Base-by-base conservation (phyloP, 306 rosid species). In the Cyamopsis tetragonoloba region DNA sequence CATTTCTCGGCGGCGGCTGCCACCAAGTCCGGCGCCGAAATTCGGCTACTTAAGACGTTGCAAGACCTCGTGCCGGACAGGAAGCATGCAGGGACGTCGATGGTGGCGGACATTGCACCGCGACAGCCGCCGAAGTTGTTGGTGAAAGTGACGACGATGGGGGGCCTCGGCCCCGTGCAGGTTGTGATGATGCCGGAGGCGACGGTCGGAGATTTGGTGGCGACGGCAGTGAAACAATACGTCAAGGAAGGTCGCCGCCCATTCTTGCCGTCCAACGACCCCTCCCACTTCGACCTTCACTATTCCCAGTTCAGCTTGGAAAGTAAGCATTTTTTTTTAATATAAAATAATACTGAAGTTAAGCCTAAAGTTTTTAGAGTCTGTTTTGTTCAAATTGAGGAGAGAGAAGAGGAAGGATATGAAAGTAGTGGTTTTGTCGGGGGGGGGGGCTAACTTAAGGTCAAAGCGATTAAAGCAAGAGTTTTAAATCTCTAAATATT, bases 261-360 rank as follows among this genome's bases (percentile, higher is more conserved):
- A 11, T 77, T 88, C 49, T 42, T 90, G 66, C 74, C 86, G 12
- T 68, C 86, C 28, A 30, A 51, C 7, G 84, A 86, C 1, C 82
- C 92, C 1, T 70, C 86, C 5, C 10, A 28, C 4, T 90, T 86
- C 66, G 88, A 82, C 72, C 99, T 93, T 41, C 97, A 93, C 64
- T 93, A 93, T 62, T 89, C 97, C 2, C 99, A 93, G 78, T 93
- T 93, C 75, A 87, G 92, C 78, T 62, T 93, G 80, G 97, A 93
- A 85, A 85, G 99, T 93, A 73, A 80, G 89, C 13, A 0, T 6
- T 6, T 7, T 8, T 31, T 31, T 0, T 1, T 0, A 9, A 34
- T n/a, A n/a, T n/a, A n/a, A n/a, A n/a, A n/a, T n/a, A n/a, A n/a
- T n/a, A n/a, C n/a, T n/a, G n/a, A n/a, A n/a, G n/a, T n/a, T n/a